Conservation (phyloP, 768 basidiomycete genomes). For the Cantharellus anzutake region DNA sequence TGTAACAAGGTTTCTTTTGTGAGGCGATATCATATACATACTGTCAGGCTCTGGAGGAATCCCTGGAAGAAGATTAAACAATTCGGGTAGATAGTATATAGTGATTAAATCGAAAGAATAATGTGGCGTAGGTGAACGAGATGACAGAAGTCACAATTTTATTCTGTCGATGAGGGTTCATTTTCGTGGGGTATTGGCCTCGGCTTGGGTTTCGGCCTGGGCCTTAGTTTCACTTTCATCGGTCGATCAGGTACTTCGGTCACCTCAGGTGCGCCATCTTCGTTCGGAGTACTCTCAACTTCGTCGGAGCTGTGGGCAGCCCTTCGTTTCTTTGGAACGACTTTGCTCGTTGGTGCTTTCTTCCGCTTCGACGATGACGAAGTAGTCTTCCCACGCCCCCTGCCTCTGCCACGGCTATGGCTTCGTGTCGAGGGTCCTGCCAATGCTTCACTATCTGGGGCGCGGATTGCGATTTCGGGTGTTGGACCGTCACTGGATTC, state of each 20-base stretch:
- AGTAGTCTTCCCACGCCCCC: not conserved
- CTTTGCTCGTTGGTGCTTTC: not conserved
- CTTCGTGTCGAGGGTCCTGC: not conserved
- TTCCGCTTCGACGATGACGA: not conserved
- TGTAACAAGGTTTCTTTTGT: not conserved
- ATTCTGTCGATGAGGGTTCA: not conserved
- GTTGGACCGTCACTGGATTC: not conserved
- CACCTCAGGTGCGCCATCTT: not conserved
- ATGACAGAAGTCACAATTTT: not conserved
- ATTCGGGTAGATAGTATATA: not conserved
- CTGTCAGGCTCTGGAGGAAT: slow-evolving; percentile 5
- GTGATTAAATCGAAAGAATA: too few species aligned
- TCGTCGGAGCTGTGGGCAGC: not conserved
- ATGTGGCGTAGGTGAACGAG: too few species aligned
- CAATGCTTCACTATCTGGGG: not conserved
- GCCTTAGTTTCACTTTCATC: not conserved
- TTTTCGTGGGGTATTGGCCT: not conserved
- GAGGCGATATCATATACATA: not conserved
- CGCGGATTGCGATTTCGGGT: not conserved
- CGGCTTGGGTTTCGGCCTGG: slow-evolving; percentile 5
- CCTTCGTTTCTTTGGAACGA: slow-evolving; percentile 2
- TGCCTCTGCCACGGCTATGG: not conserved
- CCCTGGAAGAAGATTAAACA: slow-evolving; percentile 5
- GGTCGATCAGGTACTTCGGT: slow-evolving; percentile 3
- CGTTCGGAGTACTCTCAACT: not conserved